These are phyloP conservation scores for Clausena lansium DNA, from an alignment of 345 rosid species.

Conservation along the genomic window DNA sequence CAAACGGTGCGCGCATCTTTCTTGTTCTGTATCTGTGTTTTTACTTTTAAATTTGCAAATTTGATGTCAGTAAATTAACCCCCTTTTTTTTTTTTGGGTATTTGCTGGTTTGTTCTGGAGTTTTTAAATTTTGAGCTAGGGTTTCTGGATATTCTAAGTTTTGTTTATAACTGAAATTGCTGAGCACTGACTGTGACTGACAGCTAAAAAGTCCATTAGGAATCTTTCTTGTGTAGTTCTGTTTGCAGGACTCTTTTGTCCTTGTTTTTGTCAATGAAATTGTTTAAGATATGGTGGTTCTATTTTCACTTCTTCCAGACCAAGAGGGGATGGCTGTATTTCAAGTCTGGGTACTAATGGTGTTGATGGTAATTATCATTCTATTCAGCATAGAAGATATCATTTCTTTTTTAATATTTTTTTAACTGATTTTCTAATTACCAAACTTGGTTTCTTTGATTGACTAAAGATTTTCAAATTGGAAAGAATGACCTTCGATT, in stretches of 20 bases:
- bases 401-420: conserved; percentile 13
- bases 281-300: conserved; percentile 8
- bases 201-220: not conserved
- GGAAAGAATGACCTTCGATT: conserved; percentile 75
- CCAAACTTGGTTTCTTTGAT: conserved; percentile 35
- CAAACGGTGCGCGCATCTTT: conserved; percentile 54
- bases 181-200: not conserved
- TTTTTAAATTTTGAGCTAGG: not conserved
- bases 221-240: not conserved
- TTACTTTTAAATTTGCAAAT: not conserved
- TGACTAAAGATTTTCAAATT: conserved; percentile 53
- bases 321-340: conserved; percentile 47
- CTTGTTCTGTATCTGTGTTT: not conserved
- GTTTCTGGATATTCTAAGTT: not conserved
- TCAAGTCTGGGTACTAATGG: conserved; percentile 39
- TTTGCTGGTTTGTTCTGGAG: not conserved
- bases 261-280: conserved; percentile 1
- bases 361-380: conserved; percentile 44
- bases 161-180: not conserved
- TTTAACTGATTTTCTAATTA: conserved; percentile 29
- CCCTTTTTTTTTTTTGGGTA: not conserved
- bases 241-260: not conserved
- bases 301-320: conserved; percentile 50
- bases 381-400: not conserved
- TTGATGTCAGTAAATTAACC: not conserved